These are phyloP conservation scores for Mycena vitilis DNA, from an alignment of 768 basidiomycete species.

Conservation along the genomic window DNA sequence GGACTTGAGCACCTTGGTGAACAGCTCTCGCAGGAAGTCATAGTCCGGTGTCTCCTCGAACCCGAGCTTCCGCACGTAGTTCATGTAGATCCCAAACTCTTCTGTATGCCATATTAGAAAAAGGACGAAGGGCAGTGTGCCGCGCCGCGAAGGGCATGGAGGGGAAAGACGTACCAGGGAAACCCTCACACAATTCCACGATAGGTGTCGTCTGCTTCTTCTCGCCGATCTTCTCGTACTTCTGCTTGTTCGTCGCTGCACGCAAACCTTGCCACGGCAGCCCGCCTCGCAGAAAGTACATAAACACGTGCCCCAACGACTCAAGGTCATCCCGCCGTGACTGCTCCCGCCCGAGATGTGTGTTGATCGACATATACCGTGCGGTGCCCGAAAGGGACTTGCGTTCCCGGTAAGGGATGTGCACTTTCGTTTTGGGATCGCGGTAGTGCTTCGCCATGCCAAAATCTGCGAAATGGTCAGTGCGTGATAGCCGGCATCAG, in stretches of 20 bases:
- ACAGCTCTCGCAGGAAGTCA: constrained; percentile 95
- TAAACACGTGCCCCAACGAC: constrained; percentile 98
- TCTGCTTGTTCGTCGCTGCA: constrained; percentile 99
- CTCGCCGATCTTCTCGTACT: constrained; percentile 99
- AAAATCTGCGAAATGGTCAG: constrained; percentile 70
- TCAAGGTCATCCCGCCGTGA: constrained; percentile 97
- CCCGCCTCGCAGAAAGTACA: constrained; percentile 98
- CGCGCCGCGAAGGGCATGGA: constrained; percentile 20
- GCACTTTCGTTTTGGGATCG: constrained; percentile 96
- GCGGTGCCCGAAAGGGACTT: constrained; percentile 97
- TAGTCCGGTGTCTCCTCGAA: constrained; percentile 99
- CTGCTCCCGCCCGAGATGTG: constrained; percentile 94
- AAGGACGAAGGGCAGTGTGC: constrained; percentile 9
- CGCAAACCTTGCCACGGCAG: constrained; percentile 98
- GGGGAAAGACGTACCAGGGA: constrained; percentile 76
- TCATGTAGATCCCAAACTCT: constrained; percentile 99
- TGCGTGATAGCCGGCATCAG: constrained; percentile 23
- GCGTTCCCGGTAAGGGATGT: constrained; percentile 99
- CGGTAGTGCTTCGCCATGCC: constrained; percentile 99
- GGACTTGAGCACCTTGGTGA: constrained; percentile 91
- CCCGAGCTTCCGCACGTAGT: constrained; percentile 97
- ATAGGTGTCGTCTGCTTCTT: constrained; percentile 97
- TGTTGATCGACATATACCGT: constrained; percentile 99
- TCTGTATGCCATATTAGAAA: constrained; percentile 60
- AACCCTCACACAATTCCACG: constrained; percentile 93